Base-by-base conservation (phyloP, 768 basidiomycete species). In the Rhizopogon vinicolor region DNA sequence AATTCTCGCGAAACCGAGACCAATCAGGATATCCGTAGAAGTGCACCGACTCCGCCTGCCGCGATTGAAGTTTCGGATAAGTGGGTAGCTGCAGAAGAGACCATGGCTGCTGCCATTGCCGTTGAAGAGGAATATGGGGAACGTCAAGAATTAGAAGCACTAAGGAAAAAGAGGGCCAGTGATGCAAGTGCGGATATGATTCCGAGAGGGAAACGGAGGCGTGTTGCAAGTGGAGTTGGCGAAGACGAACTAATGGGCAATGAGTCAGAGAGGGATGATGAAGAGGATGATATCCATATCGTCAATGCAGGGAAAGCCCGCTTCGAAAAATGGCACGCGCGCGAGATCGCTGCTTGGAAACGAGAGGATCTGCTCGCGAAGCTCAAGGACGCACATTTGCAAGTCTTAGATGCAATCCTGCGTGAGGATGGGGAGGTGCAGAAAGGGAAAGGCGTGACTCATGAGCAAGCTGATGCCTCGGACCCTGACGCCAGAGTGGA, bases 31-130 rank as follows among this genome's bases (percentile, higher is more conserved):
- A 18, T 7, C 40, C 40, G 19, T 16, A n/a, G 19, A 13, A 14
- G 19, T 25, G 28, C 42, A 41, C 41, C 48, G 51, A 44, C 35
- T 28, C 54, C 54, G n/a, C 28, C 48, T 29, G 63, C 67, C 3
- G 74, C 75, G 2, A 60, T 71, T 52, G 69, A 75, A 22, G 67
- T 74, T 35, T 73, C 72, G 16, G 72, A 72, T 31, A 58, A 57
- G 6, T 74, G 76, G 67, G 53, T 71, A 29, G 65, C 65, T 19
- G 60, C 62, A 19, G 75, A 78, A 58, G 68, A 68, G 46, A 52
- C 51, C 7, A 65, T 69, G 61, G 75, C 70, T 48, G 46, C 58
- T 25, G 59, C 60, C 58, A 54, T 58, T 19, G 63, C 56, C 58
- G 61, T 50, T 22, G 58, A 45, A 44, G 62, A 68, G 42, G 51